Evolutionary conservation across 202 grass and related monocot species (phyloP).

Genomic region (Panicum hallii): DNA sequence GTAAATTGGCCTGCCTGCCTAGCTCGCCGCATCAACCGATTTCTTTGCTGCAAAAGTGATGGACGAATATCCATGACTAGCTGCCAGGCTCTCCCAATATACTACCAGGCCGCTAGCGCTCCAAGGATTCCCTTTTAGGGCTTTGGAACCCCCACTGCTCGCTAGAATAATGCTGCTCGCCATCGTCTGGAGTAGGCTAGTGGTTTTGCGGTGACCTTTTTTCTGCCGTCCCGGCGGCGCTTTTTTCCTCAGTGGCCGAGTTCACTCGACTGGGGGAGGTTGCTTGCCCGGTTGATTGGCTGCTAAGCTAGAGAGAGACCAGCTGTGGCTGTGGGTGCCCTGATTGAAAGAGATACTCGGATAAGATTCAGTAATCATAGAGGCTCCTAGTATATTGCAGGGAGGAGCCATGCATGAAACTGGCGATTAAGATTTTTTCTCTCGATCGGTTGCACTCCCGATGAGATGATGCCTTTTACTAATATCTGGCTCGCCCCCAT

Average conservation of each 20-base stretch:
- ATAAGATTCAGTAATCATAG: constrained; percentile 23
- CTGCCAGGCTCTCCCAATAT: not conserved
- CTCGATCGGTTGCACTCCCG: not conserved
- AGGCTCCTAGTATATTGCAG: not conserved
- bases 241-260: not conserved
- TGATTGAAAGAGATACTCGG: not conserved
- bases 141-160: not conserved
- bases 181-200: not conserved
- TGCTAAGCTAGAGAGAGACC: constrained; percentile 30
- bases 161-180: not conserved
- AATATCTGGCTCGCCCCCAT: not conserved
- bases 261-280: not conserved
- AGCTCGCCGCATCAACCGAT: too few relatives aligned
- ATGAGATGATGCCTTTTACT: constrained; percentile 1
- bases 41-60: not conserved
- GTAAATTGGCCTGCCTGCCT: not conserved
- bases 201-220: not conserved
- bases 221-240: not conserved
- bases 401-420: not conserved
- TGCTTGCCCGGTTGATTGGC: constrained; percentile 1
- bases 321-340: not conserved
- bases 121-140: constrained; percentile 31
- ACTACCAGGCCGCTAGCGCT: not conserved
- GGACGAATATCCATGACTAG: not conserved
- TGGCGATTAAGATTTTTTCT: not conserved